Percentiles rank a stretch among this genome's conserved stretches.
phyloP scores from a whole-genome alignment of 2,329 filamentous ascomycete genomes.

The Claviceps digitariae region DNA sequence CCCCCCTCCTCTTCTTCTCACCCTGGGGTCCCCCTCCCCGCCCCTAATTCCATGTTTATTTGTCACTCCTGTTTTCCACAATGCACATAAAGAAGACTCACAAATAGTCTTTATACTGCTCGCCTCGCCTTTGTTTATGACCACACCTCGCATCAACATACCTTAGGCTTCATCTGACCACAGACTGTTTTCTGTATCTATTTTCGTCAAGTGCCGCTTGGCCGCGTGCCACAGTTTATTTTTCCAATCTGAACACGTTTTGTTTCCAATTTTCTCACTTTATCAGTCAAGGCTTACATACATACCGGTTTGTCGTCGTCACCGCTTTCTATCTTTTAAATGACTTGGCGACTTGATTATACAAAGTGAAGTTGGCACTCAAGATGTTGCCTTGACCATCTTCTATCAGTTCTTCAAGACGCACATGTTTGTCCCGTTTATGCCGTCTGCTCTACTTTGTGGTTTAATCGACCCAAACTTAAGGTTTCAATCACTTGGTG shows the following conservation, averaged over 20 bases:
- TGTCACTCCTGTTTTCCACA: not conserved
- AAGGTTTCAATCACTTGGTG: not conserved
- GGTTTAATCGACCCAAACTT: not conserved
- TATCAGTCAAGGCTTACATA: not conserved
- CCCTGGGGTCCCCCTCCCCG: not conserved
- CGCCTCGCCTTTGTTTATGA: not conserved
- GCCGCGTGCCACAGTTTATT: no score
- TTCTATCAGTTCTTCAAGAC: not conserved
- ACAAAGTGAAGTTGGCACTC: not conserved
- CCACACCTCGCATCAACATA: not conserved
- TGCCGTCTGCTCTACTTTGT: not conserved
- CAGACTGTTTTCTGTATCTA: not conserved
- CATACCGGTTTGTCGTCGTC: not conserved
- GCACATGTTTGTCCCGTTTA: conserved; percentile 1
- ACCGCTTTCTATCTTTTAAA: not conserved
- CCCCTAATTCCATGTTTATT: not conserved
- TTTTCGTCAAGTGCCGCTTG: not conserved
- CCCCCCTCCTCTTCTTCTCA: not conserved
- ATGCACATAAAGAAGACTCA: not conserved
- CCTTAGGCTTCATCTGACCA: not conserved
- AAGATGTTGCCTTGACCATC: not conserved
- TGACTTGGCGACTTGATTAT: not conserved
- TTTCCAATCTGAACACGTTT: not conserved
- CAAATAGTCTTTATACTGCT: not conserved
- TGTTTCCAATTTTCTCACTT: not conserved